These are phyloP conservation scores for Fomitopsis palustris DNA, from an alignment of 1,284 basidiomycete species.

Conservation along the genomic window DNA sequence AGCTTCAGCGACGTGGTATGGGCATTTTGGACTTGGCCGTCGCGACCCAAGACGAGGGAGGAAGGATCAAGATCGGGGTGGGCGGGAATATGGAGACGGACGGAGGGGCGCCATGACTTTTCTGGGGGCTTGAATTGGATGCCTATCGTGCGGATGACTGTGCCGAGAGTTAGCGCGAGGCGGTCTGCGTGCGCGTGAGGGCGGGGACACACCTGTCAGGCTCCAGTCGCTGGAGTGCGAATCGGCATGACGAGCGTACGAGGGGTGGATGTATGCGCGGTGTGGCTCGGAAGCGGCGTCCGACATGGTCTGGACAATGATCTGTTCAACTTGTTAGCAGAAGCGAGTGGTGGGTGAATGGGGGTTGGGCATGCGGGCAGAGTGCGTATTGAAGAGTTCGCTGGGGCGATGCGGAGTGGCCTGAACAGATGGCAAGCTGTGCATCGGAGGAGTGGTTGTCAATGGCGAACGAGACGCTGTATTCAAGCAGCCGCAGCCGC, in stretches of 20 bases:
- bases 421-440: no score
- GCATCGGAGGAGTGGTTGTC: no score
- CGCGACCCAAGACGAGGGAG: slow-evolving; percentile 56
- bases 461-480: no score
- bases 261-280: neutral
- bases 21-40: slow-evolving; percentile 67
- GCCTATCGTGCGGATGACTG: slow-evolving; percentile 31
- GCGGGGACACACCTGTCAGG: neutral
- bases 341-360: no score
- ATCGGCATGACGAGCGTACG: neutral
- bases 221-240: neutral
- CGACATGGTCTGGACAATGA: no score
- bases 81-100: slow-evolving; percentile 49
- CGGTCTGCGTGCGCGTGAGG: neutral
- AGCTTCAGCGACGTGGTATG: slow-evolving; percentile 44
- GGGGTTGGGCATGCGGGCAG: no score
- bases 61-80: slow-evolving; percentile 41
- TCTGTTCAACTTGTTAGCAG: no score
- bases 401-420: no score
- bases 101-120: slow-evolving; percentile 56
- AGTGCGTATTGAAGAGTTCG: no score
- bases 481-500: no score
- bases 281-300: no score
- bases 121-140: slow-evolving; percentile 31
- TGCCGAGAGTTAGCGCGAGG: neutral